phyloP scores from a whole-genome alignment of 495 filamentous ascomycete species.

The Talaromyces proteolyticus region DNA sequence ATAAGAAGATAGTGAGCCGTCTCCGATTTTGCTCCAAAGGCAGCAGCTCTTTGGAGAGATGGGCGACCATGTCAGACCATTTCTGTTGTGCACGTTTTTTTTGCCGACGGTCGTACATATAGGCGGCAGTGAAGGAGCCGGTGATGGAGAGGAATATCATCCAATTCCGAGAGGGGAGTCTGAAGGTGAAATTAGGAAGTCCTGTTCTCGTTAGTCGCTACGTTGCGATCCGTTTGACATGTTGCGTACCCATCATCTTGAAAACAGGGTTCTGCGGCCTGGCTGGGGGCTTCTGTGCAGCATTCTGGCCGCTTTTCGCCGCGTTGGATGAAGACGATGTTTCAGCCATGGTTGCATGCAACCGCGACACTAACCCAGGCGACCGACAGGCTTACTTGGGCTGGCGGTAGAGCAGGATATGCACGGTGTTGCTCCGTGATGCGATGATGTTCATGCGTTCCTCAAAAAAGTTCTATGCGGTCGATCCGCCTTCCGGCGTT shows the following conservation, averaged over 20 bases:
- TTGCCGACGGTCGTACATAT: constrained; percentile 87
- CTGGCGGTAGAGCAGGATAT: too few species aligned
- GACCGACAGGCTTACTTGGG: too few species aligned
- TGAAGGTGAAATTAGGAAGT: constrained; percentile 71
- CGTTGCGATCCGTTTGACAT: neutral
- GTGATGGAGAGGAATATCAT: constrained; percentile 84
- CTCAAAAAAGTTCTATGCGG: neutral
- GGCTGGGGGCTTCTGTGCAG: constrained; percentile 30
- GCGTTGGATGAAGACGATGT: neutral
- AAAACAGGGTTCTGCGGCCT: constrained; percentile 59
- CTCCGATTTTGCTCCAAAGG: constrained; percentile 66
- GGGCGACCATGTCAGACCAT: constrained; percentile 85
- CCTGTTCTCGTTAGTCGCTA: constrained; percentile 26
- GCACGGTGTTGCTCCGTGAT: too few species aligned
- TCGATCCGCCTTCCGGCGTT: too few species aligned
- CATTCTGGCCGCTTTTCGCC: constrained; percentile 11
- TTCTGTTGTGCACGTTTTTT: constrained; percentile 76
- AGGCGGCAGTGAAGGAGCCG: constrained; percentile 65
- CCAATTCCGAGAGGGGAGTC: constrained; percentile 95
- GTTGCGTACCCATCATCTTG: constrained; percentile 61
- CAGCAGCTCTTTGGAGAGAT: constrained; percentile 73
- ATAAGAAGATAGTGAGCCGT: constrained; percentile 79
- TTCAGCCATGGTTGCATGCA: constrained; percentile 7
- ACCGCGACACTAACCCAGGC: too few species aligned
- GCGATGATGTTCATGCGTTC: too few species aligned